Percentiles rank a stretch among this genome's conserved stretches.
phyloP scores from a whole-genome alignment of 495 filamentous ascomycete genomes.

The Baudoinia panamericana region DNA sequence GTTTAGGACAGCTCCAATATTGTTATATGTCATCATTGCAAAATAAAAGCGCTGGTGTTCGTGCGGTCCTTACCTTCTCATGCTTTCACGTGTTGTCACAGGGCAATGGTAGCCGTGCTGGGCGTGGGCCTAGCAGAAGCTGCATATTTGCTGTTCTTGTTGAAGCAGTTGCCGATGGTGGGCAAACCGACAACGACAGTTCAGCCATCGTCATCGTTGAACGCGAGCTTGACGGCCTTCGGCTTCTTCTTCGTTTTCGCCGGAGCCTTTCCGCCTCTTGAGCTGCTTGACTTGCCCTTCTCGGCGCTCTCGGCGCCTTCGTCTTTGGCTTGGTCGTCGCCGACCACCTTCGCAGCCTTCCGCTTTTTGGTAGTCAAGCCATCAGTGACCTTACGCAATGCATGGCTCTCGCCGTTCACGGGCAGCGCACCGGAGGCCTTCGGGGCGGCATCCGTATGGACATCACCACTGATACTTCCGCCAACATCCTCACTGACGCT shows the following conservation, averaged over 20 bases:
- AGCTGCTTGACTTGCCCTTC: no score
- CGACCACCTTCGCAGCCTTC: conserved; percentile 26
- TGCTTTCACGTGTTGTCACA: no score
- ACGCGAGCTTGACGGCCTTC: conserved; percentile 32
- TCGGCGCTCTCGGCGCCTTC: background rate
- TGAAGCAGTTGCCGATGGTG: no score
- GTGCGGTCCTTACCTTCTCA: no score
- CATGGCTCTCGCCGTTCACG: conserved; percentile 1
- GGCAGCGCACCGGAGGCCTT: conserved; percentile 3
- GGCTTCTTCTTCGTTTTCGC: conserved; percentile 29
- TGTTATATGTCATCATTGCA: conserved; percentile 11
- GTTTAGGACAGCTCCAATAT: conserved; percentile 21
- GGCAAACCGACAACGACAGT: background rate
- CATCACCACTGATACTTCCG: background rate
- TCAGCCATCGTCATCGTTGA: conserved; percentile 25
- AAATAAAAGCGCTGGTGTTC: background rate
- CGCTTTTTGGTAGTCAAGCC: conserved; percentile 23
- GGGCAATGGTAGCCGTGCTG: no score
- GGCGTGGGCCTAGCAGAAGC: no score
- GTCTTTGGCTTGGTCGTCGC: conserved; percentile 17
- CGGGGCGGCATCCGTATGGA: background rate
- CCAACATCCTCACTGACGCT: background rate
- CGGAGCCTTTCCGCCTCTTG: conserved; percentile 1
- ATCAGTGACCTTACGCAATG: background rate
- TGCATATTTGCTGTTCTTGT: no score